A percentile compares a stretch with the other conserved stretches of the same genome.
Conservation (phyloP, 2,329 filamentous ascomycete genomes). For the Phaeosphaeria sp. region DNA sequence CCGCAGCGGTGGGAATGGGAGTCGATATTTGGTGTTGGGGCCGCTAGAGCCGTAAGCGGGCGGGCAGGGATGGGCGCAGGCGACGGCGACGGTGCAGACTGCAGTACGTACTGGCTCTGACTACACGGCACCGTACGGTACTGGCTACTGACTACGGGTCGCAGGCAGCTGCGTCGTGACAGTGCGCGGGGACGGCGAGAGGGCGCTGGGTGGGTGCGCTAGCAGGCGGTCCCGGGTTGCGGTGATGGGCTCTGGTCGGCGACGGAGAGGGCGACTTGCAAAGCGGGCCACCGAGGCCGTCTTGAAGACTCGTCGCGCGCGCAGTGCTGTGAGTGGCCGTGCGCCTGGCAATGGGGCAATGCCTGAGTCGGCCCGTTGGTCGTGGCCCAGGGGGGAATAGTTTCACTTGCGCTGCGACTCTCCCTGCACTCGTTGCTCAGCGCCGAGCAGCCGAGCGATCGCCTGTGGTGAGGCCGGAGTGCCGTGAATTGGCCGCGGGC, state of each 20-base stretch:
- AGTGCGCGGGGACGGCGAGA: not conserved
- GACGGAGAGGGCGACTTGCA: not conserved
- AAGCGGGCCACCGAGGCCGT: not conserved
- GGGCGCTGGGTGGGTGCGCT: slow-evolving; percentile 7
- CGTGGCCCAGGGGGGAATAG: slow-evolving; percentile 24
- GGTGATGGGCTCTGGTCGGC: not conserved
- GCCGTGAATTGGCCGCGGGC: slow-evolving; percentile 1
- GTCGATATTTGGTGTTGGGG: not conserved
- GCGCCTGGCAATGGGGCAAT: slow-evolving; percentile 2
- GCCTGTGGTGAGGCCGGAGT: slow-evolving; percentile 39
- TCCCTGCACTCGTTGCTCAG: slow-evolving; percentile 34
- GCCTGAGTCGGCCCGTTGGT: slow-evolving; percentile 44
- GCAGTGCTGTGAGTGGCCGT: not conserved
- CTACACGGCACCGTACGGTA: no score
- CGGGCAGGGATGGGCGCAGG: not conserved
- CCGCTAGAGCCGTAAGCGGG: not conserved
- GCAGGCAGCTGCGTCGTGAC: no score
- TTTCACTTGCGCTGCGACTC: slow-evolving; percentile 26
- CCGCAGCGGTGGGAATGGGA: slow-evolving; percentile 41
- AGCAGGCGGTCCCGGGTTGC: not conserved
- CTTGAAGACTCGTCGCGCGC: not conserved
- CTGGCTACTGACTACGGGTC: no score
- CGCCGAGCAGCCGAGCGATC: slow-evolving; percentile 47
- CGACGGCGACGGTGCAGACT: no score
- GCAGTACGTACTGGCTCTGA: no score